Conservation (phyloP, 2,329 filamentous ascomycete genomes). For the Mollisiaceae sp. region DNA sequence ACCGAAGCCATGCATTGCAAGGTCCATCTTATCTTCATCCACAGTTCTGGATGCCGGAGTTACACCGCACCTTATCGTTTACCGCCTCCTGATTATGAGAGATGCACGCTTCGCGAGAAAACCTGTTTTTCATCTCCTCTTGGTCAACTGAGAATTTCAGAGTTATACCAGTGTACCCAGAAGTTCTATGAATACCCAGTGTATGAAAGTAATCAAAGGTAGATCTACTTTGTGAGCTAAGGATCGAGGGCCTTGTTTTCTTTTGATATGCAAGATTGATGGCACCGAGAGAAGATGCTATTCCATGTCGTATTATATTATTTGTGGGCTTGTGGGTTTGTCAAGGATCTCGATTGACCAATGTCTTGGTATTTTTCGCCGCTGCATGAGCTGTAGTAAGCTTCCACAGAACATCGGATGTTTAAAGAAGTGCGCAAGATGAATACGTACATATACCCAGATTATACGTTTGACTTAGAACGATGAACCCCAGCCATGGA, state of each 20-base stretch:
- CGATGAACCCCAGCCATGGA: not conserved
- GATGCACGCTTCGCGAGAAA: not conserved
- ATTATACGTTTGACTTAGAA: not conserved
- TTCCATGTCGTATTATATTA: not conserved
- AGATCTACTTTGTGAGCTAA: not conserved
- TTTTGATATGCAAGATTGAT: not conserved
- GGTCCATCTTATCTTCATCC: not conserved
- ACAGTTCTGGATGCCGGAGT: not conserved
- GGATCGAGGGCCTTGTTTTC: not conserved
- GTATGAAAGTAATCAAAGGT: not conserved
- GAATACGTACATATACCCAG: not conserved
- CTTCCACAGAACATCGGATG: not conserved
- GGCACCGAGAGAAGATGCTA: not conserved
- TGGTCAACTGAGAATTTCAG: not conserved
- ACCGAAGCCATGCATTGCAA: not conserved
- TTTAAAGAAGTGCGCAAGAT: not conserved
- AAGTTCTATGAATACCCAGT: not conserved
- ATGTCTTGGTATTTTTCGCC: not conserved
- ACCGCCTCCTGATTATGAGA: not conserved
- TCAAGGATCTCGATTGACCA: not conserved
- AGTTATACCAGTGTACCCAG: not conserved
- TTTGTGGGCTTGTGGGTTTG: conserved; percentile 4
- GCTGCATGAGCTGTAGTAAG: not conserved
- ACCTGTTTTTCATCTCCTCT: not conserved
- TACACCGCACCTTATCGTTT: not conserved